Conservation (phyloP, 768 basidiomycete species). For the Auricularia cornea region DNA sequence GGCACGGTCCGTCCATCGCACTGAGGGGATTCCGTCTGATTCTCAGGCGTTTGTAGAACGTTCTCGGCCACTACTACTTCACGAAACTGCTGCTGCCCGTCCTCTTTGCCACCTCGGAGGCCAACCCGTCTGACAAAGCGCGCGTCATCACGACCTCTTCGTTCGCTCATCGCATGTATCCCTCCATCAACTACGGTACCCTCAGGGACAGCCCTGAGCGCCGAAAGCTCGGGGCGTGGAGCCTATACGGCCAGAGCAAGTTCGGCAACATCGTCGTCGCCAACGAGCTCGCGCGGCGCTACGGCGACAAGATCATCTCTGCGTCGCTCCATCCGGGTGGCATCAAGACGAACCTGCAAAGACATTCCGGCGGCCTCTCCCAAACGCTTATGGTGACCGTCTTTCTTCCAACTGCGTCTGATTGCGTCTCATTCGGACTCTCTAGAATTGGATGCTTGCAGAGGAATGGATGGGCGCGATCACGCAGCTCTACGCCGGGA, state of each 20-base stretch:
- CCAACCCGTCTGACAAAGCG: conserved; percentile 14
- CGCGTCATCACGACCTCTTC: conserved; percentile 40
- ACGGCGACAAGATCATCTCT: conserved; percentile 32
- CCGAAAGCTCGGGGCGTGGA: conserved; percentile 9
- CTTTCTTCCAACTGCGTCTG: too few relatives aligned
- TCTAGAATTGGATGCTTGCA: too few relatives aligned
- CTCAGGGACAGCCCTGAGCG: conserved; percentile 33
- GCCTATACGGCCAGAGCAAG: conserved; percentile 25
- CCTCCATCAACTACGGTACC: conserved; percentile 28
- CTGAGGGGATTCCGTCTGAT: too few relatives aligned
- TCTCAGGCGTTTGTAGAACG: conserved; percentile 22
- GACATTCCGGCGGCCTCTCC: not conserved
- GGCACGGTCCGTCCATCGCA: not conserved
- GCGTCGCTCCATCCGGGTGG: conserved; percentile 38
- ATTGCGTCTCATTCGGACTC: too few relatives aligned
- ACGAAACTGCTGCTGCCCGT: conserved; percentile 34
- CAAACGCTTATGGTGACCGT: too few relatives aligned
- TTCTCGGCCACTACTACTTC: conserved; percentile 19
- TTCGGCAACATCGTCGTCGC: conserved; percentile 31
- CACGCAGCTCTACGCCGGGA: conserved; percentile 33
- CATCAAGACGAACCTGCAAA: not conserved
- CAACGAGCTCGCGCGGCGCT: conserved; percentile 31
- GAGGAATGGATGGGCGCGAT: conserved; percentile 20
- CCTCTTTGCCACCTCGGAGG: conserved; percentile 27
- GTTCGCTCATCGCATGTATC: conserved; percentile 13